These are phyloP conservation scores for Exidia glandulosa DNA, from an alignment of 768 basidiomycete species.

Conservation along the genomic window DNA sequence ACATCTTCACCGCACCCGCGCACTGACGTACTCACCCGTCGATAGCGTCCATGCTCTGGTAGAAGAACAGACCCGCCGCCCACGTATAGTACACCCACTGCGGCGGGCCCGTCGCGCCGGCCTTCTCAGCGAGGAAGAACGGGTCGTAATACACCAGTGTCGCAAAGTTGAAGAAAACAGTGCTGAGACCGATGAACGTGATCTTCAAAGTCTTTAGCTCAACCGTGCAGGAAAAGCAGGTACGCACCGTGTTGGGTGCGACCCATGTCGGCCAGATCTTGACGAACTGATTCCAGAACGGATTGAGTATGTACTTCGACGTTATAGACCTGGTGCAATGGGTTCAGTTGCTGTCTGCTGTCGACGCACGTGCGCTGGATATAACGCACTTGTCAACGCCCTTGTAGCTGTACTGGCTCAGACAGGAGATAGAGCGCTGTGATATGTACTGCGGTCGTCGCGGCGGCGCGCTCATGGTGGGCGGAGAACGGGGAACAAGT, in stretches of 20 bases:
- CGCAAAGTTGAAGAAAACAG: slow-evolving; percentile 75
- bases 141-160: slow-evolving; percentile 83
- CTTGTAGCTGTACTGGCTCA: slow-evolving; percentile 71
- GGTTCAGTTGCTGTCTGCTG: not conserved
- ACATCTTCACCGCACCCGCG: not conserved
- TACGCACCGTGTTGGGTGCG: slow-evolving; percentile 79
- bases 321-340: slow-evolving; percentile 48
- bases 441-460: slow-evolving; percentile 37
- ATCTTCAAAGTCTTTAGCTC: slow-evolving; percentile 41
- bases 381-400: slow-evolving; percentile 63
- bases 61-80: slow-evolving; percentile 79
- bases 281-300: slow-evolving; percentile 89
- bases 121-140: slow-evolving; percentile 55
- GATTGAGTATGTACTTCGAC: slow-evolving; percentile 65
- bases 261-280: slow-evolving; percentile 75
- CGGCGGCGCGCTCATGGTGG: not conserved
- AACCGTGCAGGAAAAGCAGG: not conserved
- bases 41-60: slow-evolving; percentile 82
- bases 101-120: slow-evolving; percentile 51
- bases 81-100: slow-evolving; percentile 93
- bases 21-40: slow-evolving; percentile 48
- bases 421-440: slow-evolving; percentile 53
- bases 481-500: not conserved
- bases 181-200: slow-evolving; percentile 70
- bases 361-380: not conserved